phyloP scores from a whole-genome alignment of 805 yeast species.

The Isabelozyma gotoi region DNA sequence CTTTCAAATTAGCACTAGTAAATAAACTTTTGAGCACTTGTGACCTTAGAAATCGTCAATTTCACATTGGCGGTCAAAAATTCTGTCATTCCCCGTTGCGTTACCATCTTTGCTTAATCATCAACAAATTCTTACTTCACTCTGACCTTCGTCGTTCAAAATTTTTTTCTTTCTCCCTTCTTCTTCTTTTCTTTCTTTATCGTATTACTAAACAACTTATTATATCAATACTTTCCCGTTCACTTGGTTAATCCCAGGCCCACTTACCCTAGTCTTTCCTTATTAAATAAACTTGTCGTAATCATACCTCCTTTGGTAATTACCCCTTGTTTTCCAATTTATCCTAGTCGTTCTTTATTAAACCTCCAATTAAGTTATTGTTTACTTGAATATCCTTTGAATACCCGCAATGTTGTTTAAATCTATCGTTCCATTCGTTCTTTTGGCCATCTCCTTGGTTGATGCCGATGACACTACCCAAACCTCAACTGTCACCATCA shows the following conservation, averaged over 20 bases:
- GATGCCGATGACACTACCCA: constrained; percentile 38
- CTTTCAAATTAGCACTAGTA: no score
- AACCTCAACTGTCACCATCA: constrained; percentile 44
- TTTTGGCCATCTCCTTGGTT: constrained; percentile 13
- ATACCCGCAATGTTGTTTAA: constrained; percentile 9
- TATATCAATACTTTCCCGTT: neutral
- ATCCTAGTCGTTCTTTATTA: neutral
- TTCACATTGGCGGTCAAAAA: no score
- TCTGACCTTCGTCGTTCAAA: neutral
- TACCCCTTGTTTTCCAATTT: neutral
- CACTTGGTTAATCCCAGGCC: neutral
- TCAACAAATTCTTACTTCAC: neutral
- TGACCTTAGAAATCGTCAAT: no score
- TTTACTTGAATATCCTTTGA: no score
- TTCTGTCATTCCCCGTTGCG: neutral
- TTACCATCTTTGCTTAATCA: neutral
- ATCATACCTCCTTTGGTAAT: neutral
- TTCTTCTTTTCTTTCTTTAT: neutral
- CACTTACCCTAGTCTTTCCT: constrained; percentile 17
- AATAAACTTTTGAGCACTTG: neutral
- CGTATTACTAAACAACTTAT: neutral
- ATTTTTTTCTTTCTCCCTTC: neutral
- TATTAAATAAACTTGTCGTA: constrained; percentile 1
- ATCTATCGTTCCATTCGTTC: constrained; percentile 5
- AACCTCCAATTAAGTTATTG: neutral